phyloP scores from a whole-genome alignment of 768 basidiomycete genomes.

The Trametes cinnabarina region DNA sequence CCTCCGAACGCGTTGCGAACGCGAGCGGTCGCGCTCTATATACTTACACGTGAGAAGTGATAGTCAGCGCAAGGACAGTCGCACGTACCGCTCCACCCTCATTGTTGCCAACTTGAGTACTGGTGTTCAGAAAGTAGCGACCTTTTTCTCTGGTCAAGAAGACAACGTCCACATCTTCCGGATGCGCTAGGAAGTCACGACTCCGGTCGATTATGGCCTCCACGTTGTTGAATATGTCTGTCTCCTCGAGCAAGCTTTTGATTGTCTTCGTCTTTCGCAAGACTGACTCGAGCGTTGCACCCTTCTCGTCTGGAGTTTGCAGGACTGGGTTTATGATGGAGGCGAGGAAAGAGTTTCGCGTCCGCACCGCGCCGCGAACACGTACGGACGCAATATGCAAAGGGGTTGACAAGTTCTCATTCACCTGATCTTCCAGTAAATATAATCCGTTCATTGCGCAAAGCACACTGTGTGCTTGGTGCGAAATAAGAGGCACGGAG shows the following conservation, averaged over 20 bases:
- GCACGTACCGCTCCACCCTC: slow-evolving; percentile 87
- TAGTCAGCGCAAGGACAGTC: not conserved
- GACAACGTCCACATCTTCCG: slow-evolving; percentile 74
- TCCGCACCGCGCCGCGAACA: slow-evolving; percentile 72
- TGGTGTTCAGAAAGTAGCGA: slow-evolving; percentile 71
- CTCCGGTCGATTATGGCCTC: slow-evolving; percentile 62
- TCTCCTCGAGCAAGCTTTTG: slow-evolving; percentile 60
- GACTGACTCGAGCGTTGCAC: slow-evolving; percentile 56
- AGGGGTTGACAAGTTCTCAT: slow-evolving; percentile 62
- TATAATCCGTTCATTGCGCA: not conserved
- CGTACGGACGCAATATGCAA: slow-evolving; percentile 74
- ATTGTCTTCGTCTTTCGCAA: slow-evolving; percentile 69
- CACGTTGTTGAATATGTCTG: slow-evolving; percentile 75
- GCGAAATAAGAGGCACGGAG: no score
- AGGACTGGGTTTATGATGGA: slow-evolving; percentile 63
- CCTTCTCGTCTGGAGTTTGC: slow-evolving; percentile 4
- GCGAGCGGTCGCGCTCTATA: slow-evolving; percentile 73
- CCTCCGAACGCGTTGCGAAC: slow-evolving; percentile 89
- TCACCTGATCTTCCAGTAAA: slow-evolving; percentile 46
- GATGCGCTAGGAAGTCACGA: slow-evolving; percentile 48
- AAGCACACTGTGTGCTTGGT: not conserved
- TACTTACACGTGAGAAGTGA: not conserved
- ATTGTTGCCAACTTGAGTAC: slow-evolving; percentile 90
- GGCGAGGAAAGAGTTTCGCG: slow-evolving; percentile 78
- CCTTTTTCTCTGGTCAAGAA: slow-evolving; percentile 76